Evolutionary conservation across 2,329 filamentous ascomycete genomes (phyloP), one percentile per base, ranked within the genome.

Genomic region (Ophiostoma sp.): DNA sequence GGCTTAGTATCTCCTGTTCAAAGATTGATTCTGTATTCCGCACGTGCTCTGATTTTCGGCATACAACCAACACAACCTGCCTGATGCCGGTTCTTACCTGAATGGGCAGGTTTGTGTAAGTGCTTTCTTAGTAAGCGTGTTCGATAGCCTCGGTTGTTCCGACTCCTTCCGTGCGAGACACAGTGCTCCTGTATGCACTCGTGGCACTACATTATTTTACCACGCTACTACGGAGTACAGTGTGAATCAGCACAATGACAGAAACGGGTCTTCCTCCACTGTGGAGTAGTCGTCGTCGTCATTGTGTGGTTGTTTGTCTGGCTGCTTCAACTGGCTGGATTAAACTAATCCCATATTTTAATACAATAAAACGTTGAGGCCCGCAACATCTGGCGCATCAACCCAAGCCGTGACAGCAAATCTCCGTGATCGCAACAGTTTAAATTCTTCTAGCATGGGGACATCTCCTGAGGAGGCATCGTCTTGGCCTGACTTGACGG

Each of bases 211-310:
- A 55, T 52, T 52, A n/a, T 8, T 55, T 18, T 27, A 27, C 27
- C 27, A 27, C 27, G 27, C 27, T 27, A 27, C 14, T 49, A 49
- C 14, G 16, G 42, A 9, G 2, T 55, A 55, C 49, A 55, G 18
- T 8, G 18, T 36, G 49, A 27, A 27, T 55, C 27, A 27, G 27
- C 27, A 27, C 27, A 27, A 8, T 62, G 58, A 62, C 58, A 62
- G 38, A 62, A 62, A 62, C 12, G 58, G 58, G 58, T 41, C 58
- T 27, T 18, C 40, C 3, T 16, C 16, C n/a, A 52, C 58, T 64
- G 62, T 67, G 66, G 66, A 55, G 60, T 27, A n/a, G 5, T 44
- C 45, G 40, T 58, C 63, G 67, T 68, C 67, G 64, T 68, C 67
- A 55, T 12, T 41, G 14, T 27, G n/a, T 12, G 58, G 36, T 42